phyloP scores from a whole-genome alignment of 495 filamentous ascomycete species.

The Talaromyces proteolyticus region DNA sequence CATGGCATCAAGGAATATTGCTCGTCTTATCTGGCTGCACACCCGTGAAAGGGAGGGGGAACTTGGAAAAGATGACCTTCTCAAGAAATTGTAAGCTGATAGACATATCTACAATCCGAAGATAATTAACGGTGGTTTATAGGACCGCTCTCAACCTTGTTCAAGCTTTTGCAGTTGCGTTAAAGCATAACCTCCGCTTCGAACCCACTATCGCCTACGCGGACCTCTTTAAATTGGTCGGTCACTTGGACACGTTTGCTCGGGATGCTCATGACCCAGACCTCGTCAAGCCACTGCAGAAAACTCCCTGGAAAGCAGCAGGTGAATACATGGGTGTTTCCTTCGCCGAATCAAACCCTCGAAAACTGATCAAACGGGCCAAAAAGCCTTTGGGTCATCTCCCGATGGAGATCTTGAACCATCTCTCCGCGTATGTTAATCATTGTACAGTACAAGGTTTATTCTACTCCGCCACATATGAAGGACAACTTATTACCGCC shows the following conservation, averaged over 20 bases:
- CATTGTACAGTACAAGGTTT: constrained; percentile 48
- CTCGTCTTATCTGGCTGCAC: constrained; percentile 76
- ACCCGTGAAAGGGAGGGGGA: constrained; percentile 59
- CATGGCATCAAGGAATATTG: constrained; percentile 65
- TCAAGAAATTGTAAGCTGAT: constrained; percentile 68
- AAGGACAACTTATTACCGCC: constrained; percentile 33
- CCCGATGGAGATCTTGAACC: constrained; percentile 70
- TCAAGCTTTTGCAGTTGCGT: constrained; percentile 65
- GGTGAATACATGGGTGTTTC: constrained; percentile 69
- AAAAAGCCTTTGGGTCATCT: constrained; percentile 64
- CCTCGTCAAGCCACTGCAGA: constrained; percentile 30
- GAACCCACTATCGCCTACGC: constrained; percentile 75
- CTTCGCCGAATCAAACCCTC: constrained; percentile 66
- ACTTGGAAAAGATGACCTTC: constrained; percentile 57
- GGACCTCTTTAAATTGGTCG: constrained; percentile 46
- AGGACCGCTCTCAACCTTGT: constrained; percentile 76
- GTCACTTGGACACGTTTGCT: constrained; percentile 52
- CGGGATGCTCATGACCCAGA: constrained; percentile 54
- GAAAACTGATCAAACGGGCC: constrained; percentile 63
- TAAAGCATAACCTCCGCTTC: constrained; percentile 86
- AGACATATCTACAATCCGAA: too few relatives aligned
- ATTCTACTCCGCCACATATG: constrained; percentile 39
- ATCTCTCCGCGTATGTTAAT: constrained; percentile 62
- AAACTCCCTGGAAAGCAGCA: constrained; percentile 51
- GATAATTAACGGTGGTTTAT: too few relatives aligned